Evolutionary conservation across 306 rosid genomes (phyloP).

Genomic region (Lotus japonicus): DNA sequence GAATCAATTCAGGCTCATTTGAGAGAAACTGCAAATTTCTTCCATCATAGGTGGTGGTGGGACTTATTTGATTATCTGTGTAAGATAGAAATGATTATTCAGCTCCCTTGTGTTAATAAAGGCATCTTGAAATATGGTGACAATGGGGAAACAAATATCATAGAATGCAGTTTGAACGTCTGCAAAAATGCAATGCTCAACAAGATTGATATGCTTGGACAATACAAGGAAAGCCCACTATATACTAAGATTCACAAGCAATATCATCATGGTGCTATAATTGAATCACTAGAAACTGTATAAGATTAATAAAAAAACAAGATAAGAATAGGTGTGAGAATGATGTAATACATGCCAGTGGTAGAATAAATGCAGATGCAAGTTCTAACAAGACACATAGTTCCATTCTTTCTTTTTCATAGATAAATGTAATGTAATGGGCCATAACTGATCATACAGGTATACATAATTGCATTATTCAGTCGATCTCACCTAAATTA

Average conservation of each 20-base stretch:
- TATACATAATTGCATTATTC: too few relatives aligned
- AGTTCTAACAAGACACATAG: too few relatives aligned
- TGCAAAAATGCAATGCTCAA: neutral
- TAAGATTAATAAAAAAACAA: neutral
- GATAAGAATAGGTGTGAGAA: neutral
- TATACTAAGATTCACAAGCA: neutral
- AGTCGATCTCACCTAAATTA: too few relatives aligned
- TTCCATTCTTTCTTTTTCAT: too few relatives aligned
- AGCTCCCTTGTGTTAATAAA: neutral
- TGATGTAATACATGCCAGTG: too few relatives aligned
- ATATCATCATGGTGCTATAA: neutral
- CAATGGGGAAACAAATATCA: neutral
- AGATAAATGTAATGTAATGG: too few relatives aligned
- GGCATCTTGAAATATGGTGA: constrained; percentile 1
- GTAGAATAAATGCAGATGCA: too few relatives aligned
- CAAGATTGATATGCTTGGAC: neutral
- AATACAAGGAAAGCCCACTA: neutral
- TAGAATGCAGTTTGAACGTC: neutral
- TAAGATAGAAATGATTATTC: neutral
- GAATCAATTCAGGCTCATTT: constrained; percentile 7
- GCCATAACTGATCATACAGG: too few relatives aligned
- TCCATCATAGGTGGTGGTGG: constrained; percentile 5
- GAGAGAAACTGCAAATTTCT: constrained; percentile 13
- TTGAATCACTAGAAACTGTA: neutral
- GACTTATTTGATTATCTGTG: constrained; percentile 21